Percentiles rank a stretch among this genome's conserved stretches.
These are phyloP conservation scores for Aspergillus aculeatus DNA, from an alignment of 2,329 filamentous ascomycete genomes.

Conservation along the genomic window DNA sequence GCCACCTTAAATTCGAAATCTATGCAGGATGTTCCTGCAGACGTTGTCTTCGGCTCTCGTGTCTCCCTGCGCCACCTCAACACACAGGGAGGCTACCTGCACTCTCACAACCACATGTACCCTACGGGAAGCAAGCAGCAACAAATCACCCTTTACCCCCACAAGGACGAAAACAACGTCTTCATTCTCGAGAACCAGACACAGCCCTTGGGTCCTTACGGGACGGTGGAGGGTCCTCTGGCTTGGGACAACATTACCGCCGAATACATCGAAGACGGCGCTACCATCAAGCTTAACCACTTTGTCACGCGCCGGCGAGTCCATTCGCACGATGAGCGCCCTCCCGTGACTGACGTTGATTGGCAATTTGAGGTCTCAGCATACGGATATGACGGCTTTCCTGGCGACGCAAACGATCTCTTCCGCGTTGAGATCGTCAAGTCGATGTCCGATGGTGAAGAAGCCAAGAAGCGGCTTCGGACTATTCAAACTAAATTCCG, in stretches of 20 bases:
- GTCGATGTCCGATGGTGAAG: conserved; percentile 73
- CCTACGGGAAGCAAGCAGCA: conserved; percentile 97
- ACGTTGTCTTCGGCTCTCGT: conserved; percentile 85
- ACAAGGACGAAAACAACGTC: conserved; percentile 98
- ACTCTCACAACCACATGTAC: conserved; percentile 97
- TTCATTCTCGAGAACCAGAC: conserved; percentile 96
- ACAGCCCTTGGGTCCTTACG: conserved; percentile 75
- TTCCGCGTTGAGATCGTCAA: conserved; percentile 96
- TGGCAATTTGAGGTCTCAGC: conserved; percentile 97
- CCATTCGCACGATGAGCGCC: conserved; percentile 89
- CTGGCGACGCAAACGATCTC: conserved; percentile 92
- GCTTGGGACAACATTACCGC: conserved; percentile 78
- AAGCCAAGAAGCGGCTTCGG: conserved; percentile 79
- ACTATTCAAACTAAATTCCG: conserved; percentile 97
- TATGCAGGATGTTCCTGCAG: conserved; percentile 92
- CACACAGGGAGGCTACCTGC: conserved; percentile 95
- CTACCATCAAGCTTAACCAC: conserved; percentile 81
- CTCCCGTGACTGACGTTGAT: conserved; percentile 80
- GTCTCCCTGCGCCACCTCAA: conserved; percentile 89
- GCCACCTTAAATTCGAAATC: conserved; percentile 93
- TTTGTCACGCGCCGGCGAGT: conserved; percentile 78
- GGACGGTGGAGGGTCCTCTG: conserved; percentile 73
- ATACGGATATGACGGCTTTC: conserved; percentile 95
- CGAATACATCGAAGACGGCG: conserved; percentile 73
- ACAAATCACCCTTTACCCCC: conserved; percentile 95